Percentiles rank a stretch among this genome's conserved stretches.
Conservation (phyloP, 768 basidiomycete species). For the Pleurotus giganteus region DNA sequence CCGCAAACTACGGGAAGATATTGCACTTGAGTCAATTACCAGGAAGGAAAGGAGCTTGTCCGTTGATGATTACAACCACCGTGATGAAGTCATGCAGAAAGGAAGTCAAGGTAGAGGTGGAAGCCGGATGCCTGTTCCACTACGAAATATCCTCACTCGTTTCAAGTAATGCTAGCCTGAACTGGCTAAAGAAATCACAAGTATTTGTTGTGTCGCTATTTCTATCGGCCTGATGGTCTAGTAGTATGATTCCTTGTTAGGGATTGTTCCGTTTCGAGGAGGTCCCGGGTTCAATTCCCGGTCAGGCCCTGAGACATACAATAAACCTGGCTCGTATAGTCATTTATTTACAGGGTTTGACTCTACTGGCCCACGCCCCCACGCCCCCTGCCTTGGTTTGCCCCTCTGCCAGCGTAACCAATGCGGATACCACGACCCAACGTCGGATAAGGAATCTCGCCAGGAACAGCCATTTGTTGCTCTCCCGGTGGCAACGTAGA, state of each 20-base stretch:
- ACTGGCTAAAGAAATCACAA: neutral
- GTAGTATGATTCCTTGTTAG: conserved; percentile 69
- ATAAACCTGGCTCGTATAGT: neutral
- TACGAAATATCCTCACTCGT: conserved; percentile 44
- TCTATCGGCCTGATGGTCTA: conserved; percentile 53
- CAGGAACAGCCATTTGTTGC: conserved; percentile 22
- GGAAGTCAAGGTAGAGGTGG: conserved; percentile 23
- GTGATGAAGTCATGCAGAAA: conserved; percentile 11
- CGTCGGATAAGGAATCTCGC: conserved; percentile 27
- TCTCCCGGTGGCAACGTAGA: neutral
- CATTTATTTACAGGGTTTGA: neutral
- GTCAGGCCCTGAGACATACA: conserved; percentile 18
- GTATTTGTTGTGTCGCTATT: neutral
- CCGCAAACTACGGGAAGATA: too few species aligned
- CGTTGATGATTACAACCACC: neutral
- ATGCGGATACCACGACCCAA: conserved; percentile 42
- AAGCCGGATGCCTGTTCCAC: conserved; percentile 43
- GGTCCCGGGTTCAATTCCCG: conserved; percentile 90
- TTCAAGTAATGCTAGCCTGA: conserved; percentile 43
- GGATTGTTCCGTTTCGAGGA: conserved; percentile 54
- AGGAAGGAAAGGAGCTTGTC: conserved; percentile 14
- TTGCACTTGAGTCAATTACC: neutral
- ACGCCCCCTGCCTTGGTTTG: conserved; percentile 21
- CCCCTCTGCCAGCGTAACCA: conserved; percentile 59
- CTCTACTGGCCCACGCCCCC: conserved; percentile 7